phyloP scores from a whole-genome alignment of 306 rosid species.

The Prunus mongolica region DNA sequence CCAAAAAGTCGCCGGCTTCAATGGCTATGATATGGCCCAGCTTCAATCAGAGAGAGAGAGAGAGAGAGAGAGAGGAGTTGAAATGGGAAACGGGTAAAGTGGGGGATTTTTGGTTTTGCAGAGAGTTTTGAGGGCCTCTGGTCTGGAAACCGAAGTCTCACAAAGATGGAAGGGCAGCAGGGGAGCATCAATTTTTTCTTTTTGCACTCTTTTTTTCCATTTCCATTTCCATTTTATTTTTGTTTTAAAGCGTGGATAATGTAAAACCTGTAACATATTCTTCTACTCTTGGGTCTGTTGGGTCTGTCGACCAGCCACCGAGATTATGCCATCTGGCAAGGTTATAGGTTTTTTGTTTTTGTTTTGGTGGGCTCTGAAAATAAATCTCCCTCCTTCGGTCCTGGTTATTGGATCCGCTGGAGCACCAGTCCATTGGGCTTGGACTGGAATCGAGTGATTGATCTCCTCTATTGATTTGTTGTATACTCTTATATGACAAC shows the following conservation, averaged over 20 bases:
- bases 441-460: too few relatives aligned
- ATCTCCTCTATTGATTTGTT: too few relatives aligned
- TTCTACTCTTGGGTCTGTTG: neutral
- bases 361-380: too few relatives aligned
- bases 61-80: neutral
- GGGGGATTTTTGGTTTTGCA: neutral
- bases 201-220: neutral
- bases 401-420: too few relatives aligned
- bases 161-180: neutral
- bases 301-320: neutral
- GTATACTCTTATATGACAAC: too few relatives aligned
- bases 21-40: conserved; percentile 24
- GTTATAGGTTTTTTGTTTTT: too few relatives aligned
- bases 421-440: neutral
- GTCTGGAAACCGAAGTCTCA: neutral
- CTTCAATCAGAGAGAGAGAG: neutral
- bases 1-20: conserved; percentile 29
- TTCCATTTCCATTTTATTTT: neutral
- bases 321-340: neutral
- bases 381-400: too few relatives aligned
- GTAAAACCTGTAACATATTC: neutral
- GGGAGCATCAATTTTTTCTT: neutral
- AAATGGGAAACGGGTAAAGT: neutral
- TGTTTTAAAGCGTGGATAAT: neutral
- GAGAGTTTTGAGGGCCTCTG: neutral